Conservation (phyloP, 139 green algal genomes). For the Picochlorum costavermella region DNA sequence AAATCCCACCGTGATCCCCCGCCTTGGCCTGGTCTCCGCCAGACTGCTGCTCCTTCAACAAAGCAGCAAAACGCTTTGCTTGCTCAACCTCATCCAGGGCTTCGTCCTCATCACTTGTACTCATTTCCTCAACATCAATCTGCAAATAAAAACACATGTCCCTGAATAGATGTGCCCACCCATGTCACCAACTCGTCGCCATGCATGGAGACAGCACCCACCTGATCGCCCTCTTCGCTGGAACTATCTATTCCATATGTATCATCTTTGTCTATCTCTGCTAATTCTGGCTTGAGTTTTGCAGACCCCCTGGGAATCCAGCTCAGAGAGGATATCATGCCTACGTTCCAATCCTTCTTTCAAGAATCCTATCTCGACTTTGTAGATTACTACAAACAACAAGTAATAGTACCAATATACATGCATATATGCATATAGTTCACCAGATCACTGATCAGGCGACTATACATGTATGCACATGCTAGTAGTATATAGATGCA, state of each 20-base stretch:
- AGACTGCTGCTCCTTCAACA: neutral
- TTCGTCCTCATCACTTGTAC: slow-evolving; percentile 13
- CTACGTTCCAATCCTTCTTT: no score
- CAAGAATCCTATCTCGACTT: no score
- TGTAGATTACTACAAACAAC: no score
- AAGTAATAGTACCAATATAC: no score
- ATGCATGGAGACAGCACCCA: neutral
- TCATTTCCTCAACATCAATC: slow-evolving; percentile 1
- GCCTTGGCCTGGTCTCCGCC: neutral
- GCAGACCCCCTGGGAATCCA: slow-evolving; percentile 72
- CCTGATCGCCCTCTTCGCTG: neutral
- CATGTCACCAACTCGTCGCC: neutral
- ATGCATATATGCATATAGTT: no score
- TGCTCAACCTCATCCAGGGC: slow-evolving; percentile 26
- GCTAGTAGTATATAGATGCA: no score
- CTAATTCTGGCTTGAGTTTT: slow-evolving; percentile 24
- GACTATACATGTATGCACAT: no score
- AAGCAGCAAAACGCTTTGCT: slow-evolving; percentile 16
- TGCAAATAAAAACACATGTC: slow-evolving; percentile 2
- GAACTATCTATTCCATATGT: slow-evolving; percentile 29
- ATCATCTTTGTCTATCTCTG: slow-evolving; percentile 52
- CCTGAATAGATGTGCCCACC: neutral
- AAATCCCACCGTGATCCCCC: neutral
- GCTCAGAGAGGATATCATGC: slow-evolving; percentile 69
- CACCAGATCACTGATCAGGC: no score